Evolutionary conservation across 495 filamentous ascomycete genomes (phyloP).

Genomic region (Penicillium ucsense): DNA sequence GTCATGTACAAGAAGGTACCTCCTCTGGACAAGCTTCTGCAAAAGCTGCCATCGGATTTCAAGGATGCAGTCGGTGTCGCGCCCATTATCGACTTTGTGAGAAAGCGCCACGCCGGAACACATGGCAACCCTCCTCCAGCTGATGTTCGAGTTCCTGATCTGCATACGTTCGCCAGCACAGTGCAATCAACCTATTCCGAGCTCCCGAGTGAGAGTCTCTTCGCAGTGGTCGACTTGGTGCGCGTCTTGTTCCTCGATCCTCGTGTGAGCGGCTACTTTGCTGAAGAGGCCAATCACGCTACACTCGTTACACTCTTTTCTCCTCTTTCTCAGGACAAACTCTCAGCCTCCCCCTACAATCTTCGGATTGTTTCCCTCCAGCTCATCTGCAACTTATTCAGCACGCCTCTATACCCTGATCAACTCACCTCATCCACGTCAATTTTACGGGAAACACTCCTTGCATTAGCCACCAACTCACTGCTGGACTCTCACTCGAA

Average conservation of each 20-base stretch:
- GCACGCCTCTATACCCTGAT: slow-evolving; percentile 38
- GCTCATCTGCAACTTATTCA: slow-evolving; percentile 54
- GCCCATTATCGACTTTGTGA: slow-evolving; percentile 56
- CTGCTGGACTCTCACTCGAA: slow-evolving; percentile 44
- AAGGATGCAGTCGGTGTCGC: slow-evolving; percentile 43
- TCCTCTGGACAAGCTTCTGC: slow-evolving; percentile 71
- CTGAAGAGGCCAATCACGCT: slow-evolving; percentile 55
- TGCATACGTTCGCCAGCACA: slow-evolving; percentile 35
- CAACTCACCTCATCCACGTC: slow-evolving; percentile 27
- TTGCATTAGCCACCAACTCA: slow-evolving; percentile 41
- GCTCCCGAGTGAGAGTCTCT: slow-evolving; percentile 42
- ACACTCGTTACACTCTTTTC: slow-evolving; percentile 58
- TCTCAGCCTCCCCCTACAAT: slow-evolving; percentile 57
- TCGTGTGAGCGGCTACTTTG: slow-evolving; percentile 79
- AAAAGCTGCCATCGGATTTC: slow-evolving; percentile 54
- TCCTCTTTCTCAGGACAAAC: slow-evolving; percentile 37
- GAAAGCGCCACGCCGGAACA: slow-evolving; percentile 19
- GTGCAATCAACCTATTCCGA: slow-evolving; percentile 19
- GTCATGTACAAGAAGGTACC: slow-evolving; percentile 72
- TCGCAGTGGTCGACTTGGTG: slow-evolving; percentile 75
- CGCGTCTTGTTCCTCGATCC: slow-evolving; percentile 68
- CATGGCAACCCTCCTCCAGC: slow-evolving; percentile 19
- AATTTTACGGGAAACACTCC: slow-evolving; percentile 22
- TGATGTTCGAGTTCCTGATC: slow-evolving; percentile 39
- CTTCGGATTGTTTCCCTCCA: slow-evolving; percentile 72